phyloP scores from a whole-genome alignment of 2,329 filamentous ascomycete species.

The Calonectria honghensis region DNA sequence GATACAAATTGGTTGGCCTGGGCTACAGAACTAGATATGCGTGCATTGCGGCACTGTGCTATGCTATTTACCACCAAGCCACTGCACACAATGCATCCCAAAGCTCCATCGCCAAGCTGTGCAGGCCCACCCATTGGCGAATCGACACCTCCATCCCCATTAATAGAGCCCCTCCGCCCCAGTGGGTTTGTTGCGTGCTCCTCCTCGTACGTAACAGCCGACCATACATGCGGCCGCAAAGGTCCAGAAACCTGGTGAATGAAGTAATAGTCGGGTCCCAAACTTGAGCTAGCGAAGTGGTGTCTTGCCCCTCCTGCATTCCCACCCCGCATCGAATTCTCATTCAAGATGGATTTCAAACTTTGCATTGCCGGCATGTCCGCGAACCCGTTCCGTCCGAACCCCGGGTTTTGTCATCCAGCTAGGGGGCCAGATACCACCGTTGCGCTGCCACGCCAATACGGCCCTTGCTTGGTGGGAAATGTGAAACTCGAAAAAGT shows the following conservation, averaged over 20 bases:
- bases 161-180: conserved; percentile 6
- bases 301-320: conserved; percentile 9
- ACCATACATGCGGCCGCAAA: conserved; percentile 36
- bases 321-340: conserved; percentile 22
- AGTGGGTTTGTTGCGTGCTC: conserved; percentile 14
- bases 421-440: background rate
- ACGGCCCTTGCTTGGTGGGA: background rate
- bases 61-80: conserved; percentile 28
- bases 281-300: background rate
- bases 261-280: conserved; percentile 12
- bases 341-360: conserved; percentile 30
- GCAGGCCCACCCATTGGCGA: conserved; percentile 30
- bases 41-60: conserved; percentile 35
- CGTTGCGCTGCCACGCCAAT: background rate
- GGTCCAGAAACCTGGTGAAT: conserved; percentile 9
- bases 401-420: conserved; percentile 7
- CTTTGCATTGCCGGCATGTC: conserved; percentile 35
- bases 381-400: conserved; percentile 17
- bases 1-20: conserved; percentile 22
- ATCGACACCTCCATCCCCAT: conserved; percentile 28
- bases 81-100: conserved; percentile 31
- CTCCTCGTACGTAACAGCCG: conserved; percentile 35
- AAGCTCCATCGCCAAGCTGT: conserved; percentile 13
- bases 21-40: conserved; percentile 27
- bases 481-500: conserved; percentile 3